phyloP scores from a whole-genome alignment of 257 asterid species.

The Knoxia roxburghii region DNA sequence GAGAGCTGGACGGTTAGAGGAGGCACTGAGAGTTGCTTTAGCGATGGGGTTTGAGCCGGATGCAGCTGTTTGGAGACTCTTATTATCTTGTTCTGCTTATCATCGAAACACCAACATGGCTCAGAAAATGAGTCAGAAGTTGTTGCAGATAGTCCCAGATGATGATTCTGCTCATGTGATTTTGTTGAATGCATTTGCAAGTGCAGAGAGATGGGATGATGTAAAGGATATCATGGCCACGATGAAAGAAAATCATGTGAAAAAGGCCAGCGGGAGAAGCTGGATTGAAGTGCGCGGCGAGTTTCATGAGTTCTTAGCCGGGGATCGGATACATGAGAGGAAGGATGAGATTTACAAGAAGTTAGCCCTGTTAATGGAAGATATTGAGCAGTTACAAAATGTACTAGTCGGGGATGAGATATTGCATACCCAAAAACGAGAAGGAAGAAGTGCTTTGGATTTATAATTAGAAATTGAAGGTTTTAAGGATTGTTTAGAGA shows the following conservation, averaged over 20 bases:
- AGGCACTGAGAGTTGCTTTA: slow-evolving; percentile 58
- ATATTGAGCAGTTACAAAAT: slow-evolving; percentile 60
- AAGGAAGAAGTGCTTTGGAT: slow-evolving; percentile 47
- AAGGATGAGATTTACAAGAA: slow-evolving; percentile 52
- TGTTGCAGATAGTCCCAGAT: slow-evolving; percentile 50
- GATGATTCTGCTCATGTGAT: slow-evolving; percentile 87
- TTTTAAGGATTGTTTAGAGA: slow-evolving; percentile 61
- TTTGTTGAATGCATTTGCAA: slow-evolving; percentile 49
- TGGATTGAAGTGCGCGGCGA: slow-evolving; percentile 65
- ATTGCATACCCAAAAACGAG: slow-evolving; percentile 43
- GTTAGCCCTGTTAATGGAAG: slow-evolving; percentile 44
- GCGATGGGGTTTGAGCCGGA: slow-evolving; percentile 72
- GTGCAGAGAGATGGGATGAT: slow-evolving; percentile 53
- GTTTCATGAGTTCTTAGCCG: slow-evolving; percentile 58
- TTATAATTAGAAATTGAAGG: slow-evolving; percentile 74
- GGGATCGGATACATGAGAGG: slow-evolving; percentile 52
- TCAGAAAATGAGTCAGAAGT: slow-evolving; percentile 48
- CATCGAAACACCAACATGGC: slow-evolving; percentile 33
- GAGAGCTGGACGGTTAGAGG: slow-evolving; percentile 50
- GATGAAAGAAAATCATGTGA: slow-evolving; percentile 59
- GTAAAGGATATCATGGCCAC: slow-evolving; percentile 49
- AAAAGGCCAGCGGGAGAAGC: slow-evolving; percentile 66
- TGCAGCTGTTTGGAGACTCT: slow-evolving; percentile 70
- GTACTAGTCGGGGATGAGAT: slow-evolving; percentile 42
- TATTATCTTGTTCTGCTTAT: slow-evolving; percentile 42